Conservation (phyloP, 768 basidiomycete genomes). For the Leucocoprinus leucothites region DNA sequence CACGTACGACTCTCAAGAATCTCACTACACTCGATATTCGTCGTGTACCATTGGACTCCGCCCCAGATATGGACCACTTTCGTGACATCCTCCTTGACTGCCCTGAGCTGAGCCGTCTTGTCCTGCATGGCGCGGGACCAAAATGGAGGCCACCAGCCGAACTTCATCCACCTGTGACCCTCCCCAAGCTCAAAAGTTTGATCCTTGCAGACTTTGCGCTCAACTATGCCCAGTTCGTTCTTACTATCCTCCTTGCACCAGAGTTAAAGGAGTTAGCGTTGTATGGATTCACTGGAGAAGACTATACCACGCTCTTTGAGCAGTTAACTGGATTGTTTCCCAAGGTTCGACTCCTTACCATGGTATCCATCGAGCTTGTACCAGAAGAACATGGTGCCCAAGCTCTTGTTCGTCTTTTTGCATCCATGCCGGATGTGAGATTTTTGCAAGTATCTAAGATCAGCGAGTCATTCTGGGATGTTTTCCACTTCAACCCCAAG, state of each 20-base stretch:
- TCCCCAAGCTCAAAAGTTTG: slow-evolving; percentile 49
- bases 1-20: slow-evolving; percentile 41
- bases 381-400: slow-evolving; percentile 20
- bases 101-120: slow-evolving; percentile 50
- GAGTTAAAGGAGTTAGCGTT: slow-evolving; percentile 56
- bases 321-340: slow-evolving; percentile 46
- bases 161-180: slow-evolving; percentile 33
- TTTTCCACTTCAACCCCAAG: slow-evolving; percentile 40
- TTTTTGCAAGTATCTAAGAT: slow-evolving; percentile 50
- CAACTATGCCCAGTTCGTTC: slow-evolving; percentile 42
- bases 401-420: slow-evolving; percentile 46
- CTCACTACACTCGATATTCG: slow-evolving; percentile 67
- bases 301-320: slow-evolving; percentile 48
- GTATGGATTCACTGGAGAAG: slow-evolving; percentile 46
- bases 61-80: slow-evolving; percentile 49
- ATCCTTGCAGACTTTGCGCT: slow-evolving; percentile 55
- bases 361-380: slow-evolving; percentile 41
- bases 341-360: slow-evolving; percentile 51
- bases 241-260: slow-evolving; percentile 53
- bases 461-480: slow-evolving; percentile 37
- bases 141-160: slow-evolving; percentile 23
- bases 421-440: slow-evolving; percentile 53
- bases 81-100: slow-evolving; percentile 47
- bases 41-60: slow-evolving; percentile 49
- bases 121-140: slow-evolving; percentile 64